A percentile compares a stretch with the other conserved stretches of the same genome.
phyloP scores from a whole-genome alignment of 1,284 basidiomycete genomes.

The Tetrapyrgos nigripes region DNA sequence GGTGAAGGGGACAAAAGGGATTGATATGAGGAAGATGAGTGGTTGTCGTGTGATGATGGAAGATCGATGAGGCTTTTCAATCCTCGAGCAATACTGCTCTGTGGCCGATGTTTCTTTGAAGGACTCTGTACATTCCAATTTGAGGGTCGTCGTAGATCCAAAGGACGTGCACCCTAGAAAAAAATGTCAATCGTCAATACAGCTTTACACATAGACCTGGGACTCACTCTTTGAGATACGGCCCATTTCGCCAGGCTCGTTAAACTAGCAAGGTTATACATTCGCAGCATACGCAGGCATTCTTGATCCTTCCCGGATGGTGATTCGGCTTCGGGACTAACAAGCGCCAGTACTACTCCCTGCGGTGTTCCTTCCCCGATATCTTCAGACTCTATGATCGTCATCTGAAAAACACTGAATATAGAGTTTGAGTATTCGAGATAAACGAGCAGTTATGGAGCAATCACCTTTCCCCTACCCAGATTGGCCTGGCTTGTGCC shows the following conservation, averaged over 20 bases:
- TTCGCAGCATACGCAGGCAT: conserved; percentile 61
- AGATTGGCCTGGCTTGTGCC: conserved; percentile 68
- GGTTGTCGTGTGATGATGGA: conserved; percentile 27
- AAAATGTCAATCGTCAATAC: conserved; percentile 7
- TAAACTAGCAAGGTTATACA: conserved; percentile 82
- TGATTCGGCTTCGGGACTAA: conserved; percentile 63
- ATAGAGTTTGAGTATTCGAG: conserved; percentile 7
- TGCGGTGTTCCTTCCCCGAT: conserved; percentile 64
- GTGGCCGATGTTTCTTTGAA: conserved; percentile 59
- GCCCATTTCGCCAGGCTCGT: conserved; percentile 77
- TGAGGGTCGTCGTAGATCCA: conserved; percentile 61
- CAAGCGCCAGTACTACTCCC: conserved; percentile 76
- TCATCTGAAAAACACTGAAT: conserved; percentile 74
- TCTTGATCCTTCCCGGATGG: conserved; percentile 54
- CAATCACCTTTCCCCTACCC: conserved; percentile 77
- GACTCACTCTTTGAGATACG: conserved; percentile 63
- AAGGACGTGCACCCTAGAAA: conserved; percentile 60
- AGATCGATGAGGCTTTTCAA: conserved; percentile 61
- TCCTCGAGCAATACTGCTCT: conserved; percentile 64
- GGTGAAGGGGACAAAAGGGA: conserved; percentile 35
- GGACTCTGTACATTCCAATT: conserved; percentile 57
- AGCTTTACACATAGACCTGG: too few relatives aligned
- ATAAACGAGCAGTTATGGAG: conserved; percentile 3
- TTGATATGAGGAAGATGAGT: conserved; percentile 36
- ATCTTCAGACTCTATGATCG: conserved; percentile 71